These are phyloP conservation scores for Talaromyces marneffei DNA, from an alignment of 2,329 filamentous ascomycete species.

Conservation along the genomic window DNA sequence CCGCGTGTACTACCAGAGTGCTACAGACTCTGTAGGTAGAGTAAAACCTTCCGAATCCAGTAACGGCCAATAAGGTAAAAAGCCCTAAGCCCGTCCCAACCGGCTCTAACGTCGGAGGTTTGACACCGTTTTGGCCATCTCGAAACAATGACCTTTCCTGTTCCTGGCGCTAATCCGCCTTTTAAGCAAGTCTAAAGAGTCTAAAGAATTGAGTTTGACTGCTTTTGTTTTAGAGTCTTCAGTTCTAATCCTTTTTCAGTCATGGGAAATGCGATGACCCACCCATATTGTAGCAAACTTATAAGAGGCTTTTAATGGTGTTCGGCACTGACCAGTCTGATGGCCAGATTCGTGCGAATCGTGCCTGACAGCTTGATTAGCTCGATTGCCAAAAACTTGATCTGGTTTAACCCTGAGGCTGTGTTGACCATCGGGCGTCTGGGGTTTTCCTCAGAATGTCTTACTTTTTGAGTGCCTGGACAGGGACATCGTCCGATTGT, in stretches of 20 bases:
- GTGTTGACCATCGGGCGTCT: constrained; percentile 4
- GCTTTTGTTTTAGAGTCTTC: constrained; percentile 1
- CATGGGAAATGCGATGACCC: neutral
- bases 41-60: neutral
- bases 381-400: neutral
- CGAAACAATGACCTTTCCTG: constrained; percentile 1
- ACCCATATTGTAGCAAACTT: neutral
- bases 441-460: constrained; percentile 19
- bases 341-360: neutral
- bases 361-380: neutral
- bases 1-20: neutral
- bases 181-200: neutral
- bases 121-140: neutral
- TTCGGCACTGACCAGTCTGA: neutral
- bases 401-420: constrained; percentile 3
- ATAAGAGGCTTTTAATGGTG: neutral
- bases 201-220: neutral
- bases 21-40: too few relatives aligned
- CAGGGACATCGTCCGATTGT: constrained; percentile 3
- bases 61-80: neutral
- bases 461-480: constrained; percentile 15
- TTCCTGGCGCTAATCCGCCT: constrained; percentile 3
- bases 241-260: neutral
- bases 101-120: neutral
- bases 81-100: neutral